Evolutionary conservation across 2,329 filamentous ascomycete species (phyloP), one percentile per base, ranked within the genome.

Genomic region (Pyricularia pennisetigena): DNA sequence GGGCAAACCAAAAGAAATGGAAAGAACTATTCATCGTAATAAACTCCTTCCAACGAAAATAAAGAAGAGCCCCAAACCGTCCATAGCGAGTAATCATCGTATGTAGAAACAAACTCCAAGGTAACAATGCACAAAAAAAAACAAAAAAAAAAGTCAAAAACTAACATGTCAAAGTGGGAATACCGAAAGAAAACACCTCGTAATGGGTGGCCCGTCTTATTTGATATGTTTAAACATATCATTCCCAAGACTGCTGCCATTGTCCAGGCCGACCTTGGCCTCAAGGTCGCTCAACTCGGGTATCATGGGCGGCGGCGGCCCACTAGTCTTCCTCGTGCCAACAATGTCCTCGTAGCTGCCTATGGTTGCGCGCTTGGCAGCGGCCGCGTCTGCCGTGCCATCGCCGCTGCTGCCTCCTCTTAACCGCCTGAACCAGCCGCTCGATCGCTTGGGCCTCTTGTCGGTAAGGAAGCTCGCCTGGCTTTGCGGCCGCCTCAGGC

Each of bases 141-240:
- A 3, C 4, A 35, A 35, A 54, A 26, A 32, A 49, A 57, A 66
- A 26, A 8, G 6, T 6, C 4, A 35, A 35, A 35, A 35, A 35
- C 12, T 14, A 35, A 10, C 41, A 57, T 7, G 23, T 32, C 20
- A 16, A 35, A 28, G 16, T 65, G 57, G 16, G 9, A 16, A 24
- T 4, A 14, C 8, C 23, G 9, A 14, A 32, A 30, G 14, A 49
- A 8, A 49, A n/a, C 41, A 16, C 6, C 16, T n/a, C 16, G 41
- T n/a, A 7, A n/a, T n/a, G 16, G 30, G 41, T n/a, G 6, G 20
- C 30, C 7, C 32, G 59, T 61, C 32, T 78, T 80, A 86, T 74
- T 85, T 85, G 75, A 88, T 87, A 70, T 83, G 80, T 74, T 86
- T 86, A 76, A 88, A 88, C 41, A 88, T 77, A 70, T 87, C 84